Evolutionary conservation across 2,329 filamentous ascomycete species (phyloP).

Genomic region (Emergomyces pasteurianus): DNA sequence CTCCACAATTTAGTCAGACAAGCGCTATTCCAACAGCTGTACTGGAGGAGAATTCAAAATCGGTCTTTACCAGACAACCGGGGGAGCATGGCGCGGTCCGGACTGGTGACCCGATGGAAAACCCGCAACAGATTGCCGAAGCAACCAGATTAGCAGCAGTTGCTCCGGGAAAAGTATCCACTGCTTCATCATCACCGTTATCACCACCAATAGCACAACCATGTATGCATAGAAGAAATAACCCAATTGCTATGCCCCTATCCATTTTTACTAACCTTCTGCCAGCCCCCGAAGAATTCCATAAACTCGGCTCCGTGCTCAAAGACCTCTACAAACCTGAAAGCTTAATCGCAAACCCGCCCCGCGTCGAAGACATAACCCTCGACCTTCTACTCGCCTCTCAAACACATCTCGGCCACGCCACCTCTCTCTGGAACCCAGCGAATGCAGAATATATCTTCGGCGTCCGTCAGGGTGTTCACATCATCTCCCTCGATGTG

Average conservation of each 20-base stretch:
- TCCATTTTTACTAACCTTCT: background rate
- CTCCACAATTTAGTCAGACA: background rate
- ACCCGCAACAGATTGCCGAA: background rate
- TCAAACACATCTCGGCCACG: slow-evolving; percentile 82
- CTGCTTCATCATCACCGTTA: background rate
- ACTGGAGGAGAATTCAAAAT: background rate
- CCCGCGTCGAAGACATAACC: slow-evolving; percentile 65
- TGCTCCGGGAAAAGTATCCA: background rate
- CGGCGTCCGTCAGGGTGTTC: slow-evolving; percentile 74
- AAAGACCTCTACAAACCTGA: slow-evolving; percentile 22
- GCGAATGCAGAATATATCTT: slow-evolving; percentile 90
- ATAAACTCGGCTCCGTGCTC: slow-evolving; percentile 21
- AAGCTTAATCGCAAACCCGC: slow-evolving; percentile 51
- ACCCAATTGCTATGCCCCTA: background rate
- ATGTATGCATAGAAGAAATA: background rate
- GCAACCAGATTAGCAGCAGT: background rate
- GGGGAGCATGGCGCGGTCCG: background rate
- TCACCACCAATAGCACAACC: background rate
- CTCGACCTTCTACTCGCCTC: slow-evolving; percentile 82
- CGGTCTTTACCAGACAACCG: background rate
- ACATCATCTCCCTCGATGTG: slow-evolving; percentile 84
- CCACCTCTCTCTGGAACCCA: slow-evolving; percentile 86
- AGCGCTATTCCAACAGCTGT: background rate
- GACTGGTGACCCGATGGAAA: background rate
- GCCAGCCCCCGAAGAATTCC: slow-evolving; percentile 12